Conservation (phyloP, 495 filamentous ascomycete species). For the Penicillium samsonianum region DNA sequence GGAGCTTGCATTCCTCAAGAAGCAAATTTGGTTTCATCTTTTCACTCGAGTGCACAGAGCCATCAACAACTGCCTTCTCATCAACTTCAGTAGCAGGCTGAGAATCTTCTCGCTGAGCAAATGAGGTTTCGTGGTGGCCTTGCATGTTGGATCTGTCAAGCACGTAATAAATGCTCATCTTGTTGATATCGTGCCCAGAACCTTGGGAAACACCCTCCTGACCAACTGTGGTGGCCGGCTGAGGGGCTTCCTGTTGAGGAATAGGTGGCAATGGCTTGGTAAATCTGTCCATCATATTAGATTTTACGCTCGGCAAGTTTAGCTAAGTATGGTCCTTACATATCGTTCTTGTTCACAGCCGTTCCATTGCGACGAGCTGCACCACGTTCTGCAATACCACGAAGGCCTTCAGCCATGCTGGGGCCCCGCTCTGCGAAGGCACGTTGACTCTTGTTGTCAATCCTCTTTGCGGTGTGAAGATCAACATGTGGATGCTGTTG, state of each 20-base stretch:
- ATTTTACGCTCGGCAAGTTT: neutral
- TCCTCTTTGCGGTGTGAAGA: neutral
- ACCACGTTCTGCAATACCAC: neutral
- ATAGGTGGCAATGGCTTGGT: neutral
- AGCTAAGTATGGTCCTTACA: neutral
- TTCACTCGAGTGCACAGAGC: neutral
- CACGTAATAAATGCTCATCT: neutral
- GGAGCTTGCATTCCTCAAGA: neutral
- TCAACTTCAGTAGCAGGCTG: neutral
- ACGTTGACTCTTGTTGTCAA: neutral
- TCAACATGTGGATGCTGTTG: neutral
- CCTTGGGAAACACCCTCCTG: neutral
- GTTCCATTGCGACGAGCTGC: neutral
- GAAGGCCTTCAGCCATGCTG: neutral
- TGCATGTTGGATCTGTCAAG: neutral
- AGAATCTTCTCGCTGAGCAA: neutral
- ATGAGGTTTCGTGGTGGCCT: neutral
- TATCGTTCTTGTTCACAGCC: neutral
- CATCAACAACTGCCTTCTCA: neutral
- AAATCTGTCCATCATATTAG: conserved; percentile 1
- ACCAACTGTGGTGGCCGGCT: neutral
- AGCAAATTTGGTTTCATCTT: neutral
- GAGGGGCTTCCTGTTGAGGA: neutral
- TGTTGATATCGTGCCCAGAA: neutral
- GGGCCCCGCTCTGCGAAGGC: neutral